Evolutionary conservation across 192 early-diverging fungal species (phyloP).

Genomic region (Chytriomyces sp.): DNA sequence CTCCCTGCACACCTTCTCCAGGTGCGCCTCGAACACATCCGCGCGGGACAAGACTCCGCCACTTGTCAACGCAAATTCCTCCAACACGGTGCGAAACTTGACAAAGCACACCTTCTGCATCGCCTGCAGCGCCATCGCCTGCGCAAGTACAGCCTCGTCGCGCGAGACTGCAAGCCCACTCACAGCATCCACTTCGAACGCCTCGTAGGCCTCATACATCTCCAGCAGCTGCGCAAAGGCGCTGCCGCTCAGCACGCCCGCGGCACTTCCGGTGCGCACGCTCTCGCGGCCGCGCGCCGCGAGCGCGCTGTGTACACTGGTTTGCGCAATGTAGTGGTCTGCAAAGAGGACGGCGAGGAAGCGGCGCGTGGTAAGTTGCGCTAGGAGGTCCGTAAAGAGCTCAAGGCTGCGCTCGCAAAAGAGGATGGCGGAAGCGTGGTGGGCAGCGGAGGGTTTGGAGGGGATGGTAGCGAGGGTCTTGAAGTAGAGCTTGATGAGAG

Average conservation of each 20-base stretch:
- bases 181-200: constrained; percentile 81
- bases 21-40: constrained; percentile 49
- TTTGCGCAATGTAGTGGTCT: constrained; percentile 72
- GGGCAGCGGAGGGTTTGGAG: constrained; percentile 35
- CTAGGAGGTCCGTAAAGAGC: constrained; percentile 82
- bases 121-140: constrained; percentile 61
- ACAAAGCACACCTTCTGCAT: constrained; percentile 81
- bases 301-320: constrained; percentile 32
- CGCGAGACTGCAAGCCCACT: constrained; percentile 75
- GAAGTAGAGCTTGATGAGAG: constrained; percentile 69
- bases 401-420: constrained; percentile 79
- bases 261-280: not conserved
- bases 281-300: constrained; percentile 35
- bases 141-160: constrained; percentile 61
- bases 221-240: constrained; percentile 70
- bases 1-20: constrained; percentile 48
- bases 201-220: constrained; percentile 69
- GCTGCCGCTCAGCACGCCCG: constrained; percentile 24
- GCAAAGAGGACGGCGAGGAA: constrained; percentile 77
- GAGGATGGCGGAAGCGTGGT: constrained; percentile 46
- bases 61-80: constrained; percentile 75
- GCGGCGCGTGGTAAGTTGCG: constrained; percentile 91
- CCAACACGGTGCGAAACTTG: constrained; percentile 63
- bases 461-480: constrained; percentile 58
- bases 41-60: constrained; percentile 65